A percentile compares a stretch with the other conserved stretches of the same genome.
Conservation (phyloP, 148 eudicot species). For the Selenicereus undatus region DNA sequence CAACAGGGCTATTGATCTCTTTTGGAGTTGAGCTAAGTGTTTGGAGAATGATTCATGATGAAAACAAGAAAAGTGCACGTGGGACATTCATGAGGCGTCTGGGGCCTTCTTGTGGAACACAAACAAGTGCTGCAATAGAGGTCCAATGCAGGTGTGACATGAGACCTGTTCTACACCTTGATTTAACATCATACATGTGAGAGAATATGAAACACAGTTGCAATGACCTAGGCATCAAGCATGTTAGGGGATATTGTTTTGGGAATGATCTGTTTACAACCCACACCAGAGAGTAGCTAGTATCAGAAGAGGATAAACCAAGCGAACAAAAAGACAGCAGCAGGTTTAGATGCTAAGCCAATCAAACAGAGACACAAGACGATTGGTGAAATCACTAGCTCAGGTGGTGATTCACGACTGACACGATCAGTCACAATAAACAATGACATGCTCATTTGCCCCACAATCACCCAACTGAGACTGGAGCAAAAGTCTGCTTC, state of each 20-base stretch:
- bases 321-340: too few species aligned
- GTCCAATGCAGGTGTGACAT: not conserved
- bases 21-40: not conserved
- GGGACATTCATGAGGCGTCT: not conserved
- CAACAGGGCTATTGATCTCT: not conserved
- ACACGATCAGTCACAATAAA: too few species aligned
- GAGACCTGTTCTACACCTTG: not conserved
- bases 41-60: not conserved
- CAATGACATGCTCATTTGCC: not conserved
- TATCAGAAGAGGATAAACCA: too few species aligned
- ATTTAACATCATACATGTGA: not conserved
- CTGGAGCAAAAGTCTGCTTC: too few species aligned
- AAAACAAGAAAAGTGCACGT: not conserved
- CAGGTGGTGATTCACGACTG: too few species aligned
- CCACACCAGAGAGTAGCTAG: too few species aligned
- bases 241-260: too few species aligned
- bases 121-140: not conserved
- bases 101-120: not conserved
- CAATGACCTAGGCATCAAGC: too few species aligned
- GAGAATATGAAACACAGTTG: not conserved
- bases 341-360: too few species aligned
- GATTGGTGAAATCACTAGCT: too few species aligned
- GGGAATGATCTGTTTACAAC: too few species aligned
- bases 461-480: not conserved
- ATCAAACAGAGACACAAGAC: too few species aligned